Evolutionary conservation across 1,139 yeast species (phyloP), one percentile per base, ranked within the genome.

Genomic region (Kodamaea sp.): DNA sequence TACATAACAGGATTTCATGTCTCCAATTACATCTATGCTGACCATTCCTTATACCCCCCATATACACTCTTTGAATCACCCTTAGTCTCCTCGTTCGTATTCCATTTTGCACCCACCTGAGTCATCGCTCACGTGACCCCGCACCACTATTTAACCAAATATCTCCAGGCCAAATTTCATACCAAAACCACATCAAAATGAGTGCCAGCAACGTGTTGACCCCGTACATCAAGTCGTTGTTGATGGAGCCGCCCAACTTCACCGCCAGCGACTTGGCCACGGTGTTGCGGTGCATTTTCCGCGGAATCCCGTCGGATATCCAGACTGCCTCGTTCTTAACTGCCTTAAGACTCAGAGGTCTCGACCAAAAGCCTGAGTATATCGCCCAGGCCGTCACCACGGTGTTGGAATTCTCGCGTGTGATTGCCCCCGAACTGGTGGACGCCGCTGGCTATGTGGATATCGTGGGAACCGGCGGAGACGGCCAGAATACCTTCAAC

Each of bases 401-500:
- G 0, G 76, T 85, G 12, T 66, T 76, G 46, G 82, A 74, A 53
- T 86, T 70, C 55, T 81, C 88, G 18, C 73, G 69, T 50, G 57
- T 68, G 7, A 76, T 86, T 15, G 58, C 59, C 11, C 55, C 61
- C 1, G 53, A 61, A 2, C 51, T 52, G 7, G 73, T 80, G 4
- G 74, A 73, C 30, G 49, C 63, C 1, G 61, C 56, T 2, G 86
- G 87, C 0, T 84, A 78, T 47, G 73, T 87, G 12, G 98, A 92
- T 59, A 86, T 92, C 25, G 98, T 92, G 6, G 98, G 98, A 1
- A 92, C 98, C 0, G 98, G 98, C 19, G 98, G 98, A 5, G 98
- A 92, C 55, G 96, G 97, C 3, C 96, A 92, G 55, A 83, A 92
- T 55, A 92, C 98, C 0, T 92, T 92, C 63, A 92, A 92, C 53